Evolutionary conservation across 2,329 filamentous ascomycete genomes (phyloP).

Genomic region (Hymenoscyphus scutula): DNA sequence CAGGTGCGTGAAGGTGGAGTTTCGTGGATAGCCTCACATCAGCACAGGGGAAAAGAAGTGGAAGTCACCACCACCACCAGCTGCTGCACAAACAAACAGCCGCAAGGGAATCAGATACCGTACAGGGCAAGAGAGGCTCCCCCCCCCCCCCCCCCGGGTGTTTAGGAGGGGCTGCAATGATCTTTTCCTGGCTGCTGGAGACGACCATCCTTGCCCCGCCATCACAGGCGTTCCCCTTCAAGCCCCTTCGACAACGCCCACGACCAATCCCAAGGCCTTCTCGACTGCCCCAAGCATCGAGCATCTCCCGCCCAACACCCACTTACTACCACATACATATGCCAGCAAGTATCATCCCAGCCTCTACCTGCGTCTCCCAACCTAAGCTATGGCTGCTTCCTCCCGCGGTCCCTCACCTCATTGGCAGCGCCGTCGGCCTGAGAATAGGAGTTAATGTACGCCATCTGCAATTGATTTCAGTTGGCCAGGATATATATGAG

Average conservation of each 20-base stretch:
- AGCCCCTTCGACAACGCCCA: too few relatives aligned
- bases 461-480: not conserved
- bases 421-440: slow-evolving; percentile 3
- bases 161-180: not conserved
- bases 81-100: not conserved
- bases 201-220: slow-evolving; percentile 11
- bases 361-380: not conserved
- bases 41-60: not conserved
- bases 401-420: not conserved
- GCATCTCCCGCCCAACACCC: not conserved
- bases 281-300: not conserved
- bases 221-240: slow-evolving; percentile 17
- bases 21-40: not conserved
- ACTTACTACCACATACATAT: not conserved
- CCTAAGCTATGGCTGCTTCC: not conserved
- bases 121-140: not conserved
- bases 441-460: not conserved
- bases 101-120: not conserved
- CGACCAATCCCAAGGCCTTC: not conserved
- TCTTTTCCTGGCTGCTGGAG: slow-evolving; percentile 12
- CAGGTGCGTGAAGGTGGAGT: not conserved
- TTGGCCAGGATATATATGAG: slow-evolving; percentile 5
- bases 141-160: too few relatives aligned
- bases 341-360: not conserved
- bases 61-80: not conserved